Evolutionary conservation across 371 early-diverging fungal genomes (phyloP), one percentile per base, ranked within the genome.

Genomic region (Mucor irregularis): DNA sequence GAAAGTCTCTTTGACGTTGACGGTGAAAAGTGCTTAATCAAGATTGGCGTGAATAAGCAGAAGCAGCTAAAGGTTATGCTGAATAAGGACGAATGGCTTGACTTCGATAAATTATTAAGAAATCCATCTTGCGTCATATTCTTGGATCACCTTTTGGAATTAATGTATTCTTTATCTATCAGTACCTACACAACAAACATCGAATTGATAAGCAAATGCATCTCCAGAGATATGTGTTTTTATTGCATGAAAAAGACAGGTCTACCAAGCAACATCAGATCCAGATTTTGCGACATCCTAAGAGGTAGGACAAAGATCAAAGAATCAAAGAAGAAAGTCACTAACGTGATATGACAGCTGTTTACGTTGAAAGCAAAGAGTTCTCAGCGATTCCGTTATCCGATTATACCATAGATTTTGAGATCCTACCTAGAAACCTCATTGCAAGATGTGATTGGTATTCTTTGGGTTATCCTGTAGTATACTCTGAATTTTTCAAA

Each of bases 271-370:
- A 55, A 39, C 14, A 58, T 81, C 7, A 56, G 78, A 14, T 66
- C 76, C 1, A 58, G 53, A 11, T 80, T 73, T 52, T 73, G 74
- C 42, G 72, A 81, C 58, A 37, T 74, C 42, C 40, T 83, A 9
- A 50, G 66, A 77, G 78, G 80, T 78, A 54, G 21, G 4, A 31
- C 5, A n/a, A 16, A 11, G 5, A 10, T 13, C 14, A 25, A 39
- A n/a, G 43, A 10, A 19, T 11, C 3, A 11, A 26, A 2, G 31
- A 17, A 3, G 9, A 4, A 8, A 29, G 13, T 35, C 31, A 48
- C 5, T 14, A 21, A 6, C 14, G 4, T n/a, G 28, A 25, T 26
- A 6, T 58, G n/a, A n/a, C n/a, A 69, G 73, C 54, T 3, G 43
- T 69, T 5, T 69, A 67, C 52, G 33, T 71, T 19, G 61, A 71